Evolutionary conservation across 306 rosid species (phyloP).

Genomic region (Casuarina equisetifolia): DNA sequence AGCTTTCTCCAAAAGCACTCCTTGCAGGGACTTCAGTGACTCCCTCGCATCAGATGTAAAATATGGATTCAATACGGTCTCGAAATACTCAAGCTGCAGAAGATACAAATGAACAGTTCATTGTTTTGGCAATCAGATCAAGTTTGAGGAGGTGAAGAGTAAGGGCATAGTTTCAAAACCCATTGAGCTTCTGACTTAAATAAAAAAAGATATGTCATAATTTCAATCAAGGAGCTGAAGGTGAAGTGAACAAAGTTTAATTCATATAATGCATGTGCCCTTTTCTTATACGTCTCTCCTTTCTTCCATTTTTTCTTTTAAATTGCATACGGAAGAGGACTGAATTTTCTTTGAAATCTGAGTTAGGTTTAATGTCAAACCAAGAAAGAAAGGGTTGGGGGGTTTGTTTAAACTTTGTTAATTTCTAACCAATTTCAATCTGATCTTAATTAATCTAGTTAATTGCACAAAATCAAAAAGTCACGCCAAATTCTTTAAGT

Average conservation of each 20-base stretch:
- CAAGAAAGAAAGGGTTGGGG: too few species aligned
- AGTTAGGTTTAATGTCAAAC: too few species aligned
- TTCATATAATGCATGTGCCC: neutral
- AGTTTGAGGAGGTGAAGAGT: neutral
- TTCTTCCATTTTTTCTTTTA: neutral
- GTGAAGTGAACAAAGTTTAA: neutral
- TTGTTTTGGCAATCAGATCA: neutral
- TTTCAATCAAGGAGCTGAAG: neutral
- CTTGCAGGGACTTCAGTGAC: conserved; percentile 90
- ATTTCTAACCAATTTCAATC: too few species aligned
- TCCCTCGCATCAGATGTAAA: conserved; percentile 92
- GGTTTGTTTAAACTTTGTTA: too few species aligned
- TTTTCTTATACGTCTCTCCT: neutral
- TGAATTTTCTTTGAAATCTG: neutral
- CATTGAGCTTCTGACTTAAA: neutral
- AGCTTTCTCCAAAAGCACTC: conserved; percentile 91
- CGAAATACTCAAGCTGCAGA: conserved; percentile 95
- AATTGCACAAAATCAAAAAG: neutral
- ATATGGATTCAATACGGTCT: conserved; percentile 88
- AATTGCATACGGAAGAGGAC: neutral
- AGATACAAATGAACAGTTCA: conserved; percentile 33
- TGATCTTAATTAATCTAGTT: too few species aligned
- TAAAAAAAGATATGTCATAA: neutral
- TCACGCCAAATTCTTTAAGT: neutral
- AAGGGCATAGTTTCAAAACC: neutral